Evolutionary conservation across 1,139 yeast species (phyloP), one percentile per base, ranked within the genome.

Genomic region (Saccharomyces uvarum): DNA sequence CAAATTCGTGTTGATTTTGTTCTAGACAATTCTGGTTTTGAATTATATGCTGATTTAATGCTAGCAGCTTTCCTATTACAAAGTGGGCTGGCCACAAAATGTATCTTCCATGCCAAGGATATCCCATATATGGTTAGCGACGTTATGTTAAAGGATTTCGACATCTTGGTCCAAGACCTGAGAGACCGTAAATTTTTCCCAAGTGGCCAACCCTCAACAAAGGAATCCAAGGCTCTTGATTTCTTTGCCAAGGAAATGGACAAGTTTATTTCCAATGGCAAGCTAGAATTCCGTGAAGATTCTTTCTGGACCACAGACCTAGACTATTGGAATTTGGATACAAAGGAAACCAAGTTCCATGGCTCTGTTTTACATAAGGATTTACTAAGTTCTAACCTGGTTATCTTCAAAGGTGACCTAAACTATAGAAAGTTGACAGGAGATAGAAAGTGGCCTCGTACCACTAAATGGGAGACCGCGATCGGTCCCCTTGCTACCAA

Each of bases 71-170:
- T 89, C 70, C 73, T 90, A 55, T 75, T 95, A 49, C 96, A 91
- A 63, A 73, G 89, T 14, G 78, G 80, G 26, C 70, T 91, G 44
- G 84, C 82, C 16, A 72, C 75, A 27, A 74, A 79, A 53, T 81
- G 91, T 57, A 85, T 83, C 28, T 76, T 95, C 61, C 99, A 95
- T 71, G 90, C 96, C 62, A 93, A 93, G 72, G 82, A 83, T 56
- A 79, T 89, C 59, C 98, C 99, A 46, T 93, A 98, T 96, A 91
- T 93, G 84, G 99, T 93, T 21, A 88, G 97, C 64, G 99, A 93
- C 70, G 95, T 95, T n/a, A 83, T 90, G 81, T 81, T 88, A 27
- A 83, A 84, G 62, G 99, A 93, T 71, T 82, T 88, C 60, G 76
- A 77, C 50, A 72, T 77, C 48, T 74, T 90, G 55, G 66, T 89